Evolutionary conservation across 2,329 filamentous ascomycete species (phyloP), one percentile per base, ranked within the genome.

Genomic region (Colletotrichum filicis): DNA sequence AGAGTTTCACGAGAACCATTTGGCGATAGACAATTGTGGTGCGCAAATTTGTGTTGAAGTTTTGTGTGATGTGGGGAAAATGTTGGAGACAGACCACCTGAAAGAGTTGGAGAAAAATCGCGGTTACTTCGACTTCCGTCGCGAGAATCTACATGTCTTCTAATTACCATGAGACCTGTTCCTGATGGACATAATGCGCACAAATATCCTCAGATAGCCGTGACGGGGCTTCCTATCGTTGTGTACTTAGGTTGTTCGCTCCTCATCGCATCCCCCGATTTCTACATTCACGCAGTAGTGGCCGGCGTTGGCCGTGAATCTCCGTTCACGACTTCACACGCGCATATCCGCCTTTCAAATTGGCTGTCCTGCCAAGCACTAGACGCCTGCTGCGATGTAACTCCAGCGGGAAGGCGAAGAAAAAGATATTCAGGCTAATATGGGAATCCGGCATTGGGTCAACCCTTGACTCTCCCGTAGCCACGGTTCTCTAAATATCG

Each of bases 341-440:
- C 42, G 42, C 19, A 19, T n/a, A 9, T 49, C 8, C 8, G 19
- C 19, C 42, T 4, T n/a, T 19, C n/a, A 26, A 26, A 28, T 56
- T 56, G n/a, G 53, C 22, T 19, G 53, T 28, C 53, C 24, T 24
- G 46, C 11, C 28, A 53, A 63, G 28, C 22, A 26, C 24, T 24
- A 26, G 7, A 42, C 42, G 42, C 11, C 16, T 28, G n/a, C 49
- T 63, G 28, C 60, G 22, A 46, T 63, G 60, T 63, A 53, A 63
- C 60, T 8, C 14, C 19, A 22, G 4, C n/a, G 19, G 60, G 28
- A 35, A 9, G 60, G n/a, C 12, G 32, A 53, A 52, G 26, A 16
- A n/a, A 7, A 11, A 30, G 46, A n/a, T 5, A 63, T 63, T 63
- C 60, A 63, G 60, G 60, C 60, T 63, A 53, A 63, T 52, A 46